Percentiles rank a stretch among this genome's conserved stretches.
Evolutionary conservation across 2,329 filamentous ascomycete species (phyloP).

Genomic region (Trichophyton simii): DNA sequence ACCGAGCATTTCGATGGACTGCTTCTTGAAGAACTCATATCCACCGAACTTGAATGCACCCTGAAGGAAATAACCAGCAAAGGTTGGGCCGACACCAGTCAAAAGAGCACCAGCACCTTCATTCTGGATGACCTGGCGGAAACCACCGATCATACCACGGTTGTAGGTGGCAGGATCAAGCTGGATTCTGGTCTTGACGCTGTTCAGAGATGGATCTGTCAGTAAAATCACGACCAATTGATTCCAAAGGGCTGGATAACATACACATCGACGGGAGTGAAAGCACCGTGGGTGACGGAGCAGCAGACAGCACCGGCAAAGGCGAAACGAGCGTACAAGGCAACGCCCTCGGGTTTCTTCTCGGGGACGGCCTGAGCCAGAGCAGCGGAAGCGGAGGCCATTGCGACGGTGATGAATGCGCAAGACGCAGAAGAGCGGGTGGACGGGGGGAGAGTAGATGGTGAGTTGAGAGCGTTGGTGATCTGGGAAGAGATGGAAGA

Average conservation of each 20-base stretch:
- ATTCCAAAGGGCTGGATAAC: slow-evolving; percentile 30
- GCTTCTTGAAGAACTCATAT: slow-evolving; percentile 94
- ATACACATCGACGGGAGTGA: slow-evolving; percentile 99
- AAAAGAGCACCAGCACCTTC: slow-evolving; percentile 78
- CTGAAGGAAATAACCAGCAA: slow-evolving; percentile 86
- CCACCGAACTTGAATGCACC: slow-evolving; percentile 88
- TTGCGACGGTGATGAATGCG: slow-evolving; percentile 1
- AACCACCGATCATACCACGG: slow-evolving; percentile 71
- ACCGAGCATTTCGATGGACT: slow-evolving; percentile 68
- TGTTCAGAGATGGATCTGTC: slow-evolving; percentile 24
- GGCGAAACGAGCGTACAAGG: slow-evolving; percentile 90
- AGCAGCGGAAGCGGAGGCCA: slow-evolving; percentile 13
- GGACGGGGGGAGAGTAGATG: not conserved
- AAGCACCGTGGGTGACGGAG: slow-evolving; percentile 89
- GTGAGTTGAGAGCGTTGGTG: not conserved
- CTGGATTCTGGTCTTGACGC: slow-evolving; percentile 93
- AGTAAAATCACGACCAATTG: not conserved
- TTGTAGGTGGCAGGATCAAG: slow-evolving; percentile 84
- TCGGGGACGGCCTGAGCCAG: slow-evolving; percentile 4
- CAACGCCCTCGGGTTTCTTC: slow-evolving; percentile 36
- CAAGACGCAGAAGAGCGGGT: not conserved
- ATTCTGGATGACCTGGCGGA: slow-evolving; percentile 70
- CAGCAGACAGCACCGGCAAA: slow-evolving; percentile 97
- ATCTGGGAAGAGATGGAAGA: not conserved
- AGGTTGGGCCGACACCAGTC: slow-evolving; percentile 75